phyloP scores from a whole-genome alignment of 129 eudicot genomes.

The Tagetes erecta region DNA sequence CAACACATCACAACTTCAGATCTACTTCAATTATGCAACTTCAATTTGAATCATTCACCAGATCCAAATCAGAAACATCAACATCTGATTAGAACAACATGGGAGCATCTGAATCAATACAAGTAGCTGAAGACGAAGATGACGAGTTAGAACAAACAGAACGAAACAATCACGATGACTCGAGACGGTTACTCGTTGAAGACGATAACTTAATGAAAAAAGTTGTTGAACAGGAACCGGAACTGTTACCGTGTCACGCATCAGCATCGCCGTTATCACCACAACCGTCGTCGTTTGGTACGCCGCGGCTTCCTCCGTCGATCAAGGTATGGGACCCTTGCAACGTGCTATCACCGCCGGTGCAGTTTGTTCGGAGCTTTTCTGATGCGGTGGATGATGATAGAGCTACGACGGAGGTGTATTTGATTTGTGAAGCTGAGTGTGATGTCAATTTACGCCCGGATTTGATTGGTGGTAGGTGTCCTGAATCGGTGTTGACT shows the following conservation, averaged over 20 bases:
- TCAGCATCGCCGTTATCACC: constrained; percentile 97
- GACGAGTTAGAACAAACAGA: constrained; percentile 52
- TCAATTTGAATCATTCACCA: neutral
- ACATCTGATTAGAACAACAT: constrained; percentile 28
- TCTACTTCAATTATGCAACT: constrained; percentile 31
- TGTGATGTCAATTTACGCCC: constrained; percentile 84
- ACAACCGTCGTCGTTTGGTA: constrained; percentile 85
- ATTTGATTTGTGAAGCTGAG: constrained; percentile 79
- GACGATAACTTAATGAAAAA: constrained; percentile 52
- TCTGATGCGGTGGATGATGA: constrained; percentile 57
- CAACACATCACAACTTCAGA: constrained; percentile 34
- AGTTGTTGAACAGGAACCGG: constrained; percentile 87
- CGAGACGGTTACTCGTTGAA: constrained; percentile 33
- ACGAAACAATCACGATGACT: constrained; percentile 36
- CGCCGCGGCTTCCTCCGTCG: constrained; percentile 81
- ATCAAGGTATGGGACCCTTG: constrained; percentile 99
- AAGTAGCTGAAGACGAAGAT: constrained; percentile 49
- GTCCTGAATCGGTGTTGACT: constrained; percentile 77
- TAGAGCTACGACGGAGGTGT: constrained; percentile 60
- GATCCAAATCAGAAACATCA: constrained; percentile 19
- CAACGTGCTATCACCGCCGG: constrained; percentile 87
- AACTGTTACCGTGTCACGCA: constrained; percentile 89
- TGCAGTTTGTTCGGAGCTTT: constrained; percentile 50
- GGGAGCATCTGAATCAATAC: constrained; percentile 80
- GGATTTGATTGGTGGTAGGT: constrained; percentile 84